Conservation (phyloP, 768 basidiomycete genomes). For the Psilocybe tampanensis region DNA sequence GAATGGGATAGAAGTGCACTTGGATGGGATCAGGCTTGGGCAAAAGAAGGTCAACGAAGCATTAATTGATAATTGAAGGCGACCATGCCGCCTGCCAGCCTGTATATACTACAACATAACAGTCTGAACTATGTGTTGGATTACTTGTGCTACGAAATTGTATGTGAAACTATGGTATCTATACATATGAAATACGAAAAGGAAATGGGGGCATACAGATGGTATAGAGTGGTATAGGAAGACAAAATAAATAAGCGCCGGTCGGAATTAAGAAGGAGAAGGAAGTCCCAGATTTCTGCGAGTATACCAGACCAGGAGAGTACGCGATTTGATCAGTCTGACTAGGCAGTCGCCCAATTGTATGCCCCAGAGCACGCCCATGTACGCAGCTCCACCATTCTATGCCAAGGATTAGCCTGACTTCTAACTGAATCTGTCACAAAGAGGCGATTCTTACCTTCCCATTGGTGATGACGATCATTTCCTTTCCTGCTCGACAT, state of each 20-base stretch:
- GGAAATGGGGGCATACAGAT: too few relatives aligned
- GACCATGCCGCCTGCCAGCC: too few relatives aligned
- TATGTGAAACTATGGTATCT: background rate
- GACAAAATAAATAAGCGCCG: background rate
- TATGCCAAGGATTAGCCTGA: slow-evolving; percentile 15
- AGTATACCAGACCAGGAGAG: slow-evolving; percentile 18
- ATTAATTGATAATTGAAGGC: too few relatives aligned
- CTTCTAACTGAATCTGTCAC: slow-evolving; percentile 29
- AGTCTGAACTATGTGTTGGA: too few relatives aligned
- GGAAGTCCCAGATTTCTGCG: slow-evolving; percentile 13
- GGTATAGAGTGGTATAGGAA: background rate
- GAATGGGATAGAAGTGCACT: slow-evolving; percentile 59
- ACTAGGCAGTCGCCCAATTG: slow-evolving; percentile 45
- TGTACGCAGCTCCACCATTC: slow-evolving; percentile 44
- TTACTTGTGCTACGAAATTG: background rate
- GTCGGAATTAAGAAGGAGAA: background rate
- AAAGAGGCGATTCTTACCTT: slow-evolving; percentile 11
- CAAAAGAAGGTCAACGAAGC: slow-evolving; percentile 1
- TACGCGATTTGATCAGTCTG: slow-evolving; percentile 36
- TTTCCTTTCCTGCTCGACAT: slow-evolving; percentile 18
- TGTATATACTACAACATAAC: too few relatives aligned
- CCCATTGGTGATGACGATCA: slow-evolving; percentile 23
- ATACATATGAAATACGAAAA: background rate
- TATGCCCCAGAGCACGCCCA: slow-evolving; percentile 47
- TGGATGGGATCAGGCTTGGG: slow-evolving; percentile 67